Percentiles rank a stretch among this genome's conserved stretches.
Conservation (phyloP, 106 monocot species). For the Phalaenopsis equestris region DNA sequence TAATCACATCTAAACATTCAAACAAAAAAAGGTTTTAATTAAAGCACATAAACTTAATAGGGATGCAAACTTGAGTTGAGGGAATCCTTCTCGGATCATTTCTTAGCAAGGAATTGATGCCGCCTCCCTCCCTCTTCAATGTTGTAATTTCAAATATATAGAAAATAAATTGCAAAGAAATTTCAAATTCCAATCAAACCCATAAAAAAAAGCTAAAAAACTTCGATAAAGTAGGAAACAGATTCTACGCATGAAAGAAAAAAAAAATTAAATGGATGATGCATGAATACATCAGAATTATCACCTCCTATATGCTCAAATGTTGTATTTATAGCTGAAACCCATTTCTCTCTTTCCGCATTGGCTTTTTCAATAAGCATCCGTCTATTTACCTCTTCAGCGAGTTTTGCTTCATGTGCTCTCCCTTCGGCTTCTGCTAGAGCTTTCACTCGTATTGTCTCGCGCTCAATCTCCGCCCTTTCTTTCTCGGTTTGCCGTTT, state of each 20-base stretch:
- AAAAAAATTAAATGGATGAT: not conserved
- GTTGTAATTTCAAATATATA: no score
- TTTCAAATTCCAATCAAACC: no score
- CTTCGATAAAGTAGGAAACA: not conserved
- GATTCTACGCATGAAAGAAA: not conserved
- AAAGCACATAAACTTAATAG: not conserved
- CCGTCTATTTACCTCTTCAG: conserved; percentile 86
- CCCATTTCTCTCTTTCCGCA: conserved; percentile 96
- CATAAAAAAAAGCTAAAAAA: no score
- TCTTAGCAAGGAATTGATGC: no score
- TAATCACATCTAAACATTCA: not conserved
- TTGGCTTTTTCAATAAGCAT: conserved; percentile 75
- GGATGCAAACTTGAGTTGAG: no score
- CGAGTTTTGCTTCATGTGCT: conserved; percentile 70
- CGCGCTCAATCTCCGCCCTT: conserved; percentile 80
- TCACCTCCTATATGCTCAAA: conserved; percentile 96
- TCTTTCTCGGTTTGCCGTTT: conserved; percentile 77
- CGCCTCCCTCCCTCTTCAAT: no score
- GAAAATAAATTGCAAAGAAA: no score
- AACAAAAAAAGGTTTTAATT: not conserved
- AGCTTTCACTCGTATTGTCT: conserved; percentile 60
- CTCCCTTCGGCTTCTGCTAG: conserved; percentile 90
- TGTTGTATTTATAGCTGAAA: conserved; percentile 84
- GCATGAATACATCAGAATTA: conserved; percentile 4
- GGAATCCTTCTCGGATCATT: no score